Evolutionary conservation across 345 rosid species (phyloP), one percentile per base, ranked within the genome.

Genomic region (Xanthoceras sorbifolium): DNA sequence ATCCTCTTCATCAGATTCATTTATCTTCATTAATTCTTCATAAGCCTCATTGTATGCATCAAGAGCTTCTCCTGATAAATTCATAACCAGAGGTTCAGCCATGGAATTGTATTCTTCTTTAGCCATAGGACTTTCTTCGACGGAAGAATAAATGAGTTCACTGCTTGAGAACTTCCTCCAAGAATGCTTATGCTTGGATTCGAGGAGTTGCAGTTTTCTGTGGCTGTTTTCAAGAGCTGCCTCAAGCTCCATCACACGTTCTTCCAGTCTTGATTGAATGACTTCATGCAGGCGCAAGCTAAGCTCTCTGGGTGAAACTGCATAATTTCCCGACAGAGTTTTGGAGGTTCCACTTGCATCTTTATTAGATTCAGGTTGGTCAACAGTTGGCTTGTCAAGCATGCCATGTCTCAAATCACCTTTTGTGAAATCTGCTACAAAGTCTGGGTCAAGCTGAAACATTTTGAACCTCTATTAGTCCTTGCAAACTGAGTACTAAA

Each of bases 251-350:
- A 76, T 75, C 46, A 93, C 83, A 64, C 86, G 91, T 63, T 86
- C 87, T 85, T 89, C 90, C 29, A 89, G 88, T 67, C 92, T 87
- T 20, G 88, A 87, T 72, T 84, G 83, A 72, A 94, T 92, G 64
- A 94, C 89, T 82, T 87, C 83, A 59, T 86, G 91, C 82, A 94
- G 74, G 10, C 92, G 93, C 84, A 94, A 69, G 85, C 86, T 89
- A 77, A 94, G 79, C 75, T 90, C 94, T 54, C 85, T 83, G n/a
- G 97, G 94, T 14, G 97, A 92, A 79, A 92, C 93, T 26, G 82
- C 87, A 81, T 87, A 87, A 77, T 91, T 91, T 64, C 84, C 92
- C 40, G 85, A 80, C 72, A 36, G 82, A 66, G 84, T 77, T 15
- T 93, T 87, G 18, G 78, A 78, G 79, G 79, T 83, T 48, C 90